Conservation (phyloP, 2,329 filamentous ascomycete genomes). For the Xylaria sp. region DNA sequence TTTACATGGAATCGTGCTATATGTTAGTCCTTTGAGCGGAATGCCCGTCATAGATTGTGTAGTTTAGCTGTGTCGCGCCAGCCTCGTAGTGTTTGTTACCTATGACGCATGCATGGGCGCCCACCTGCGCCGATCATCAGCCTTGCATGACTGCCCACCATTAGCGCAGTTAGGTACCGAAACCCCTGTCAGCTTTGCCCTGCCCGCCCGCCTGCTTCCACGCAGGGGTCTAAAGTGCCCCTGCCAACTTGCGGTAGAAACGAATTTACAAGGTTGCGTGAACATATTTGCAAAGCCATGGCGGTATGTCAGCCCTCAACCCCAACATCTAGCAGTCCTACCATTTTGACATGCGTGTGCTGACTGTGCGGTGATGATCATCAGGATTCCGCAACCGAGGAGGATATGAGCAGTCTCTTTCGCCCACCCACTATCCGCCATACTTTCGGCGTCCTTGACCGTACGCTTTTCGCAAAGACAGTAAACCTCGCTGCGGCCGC, state of each 20-base stretch:
- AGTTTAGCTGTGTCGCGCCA: slow-evolving; percentile 13
- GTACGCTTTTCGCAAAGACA: slow-evolving; percentile 78
- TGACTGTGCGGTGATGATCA: slow-evolving; percentile 10
- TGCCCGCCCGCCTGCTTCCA: neutral
- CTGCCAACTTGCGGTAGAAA: neutral
- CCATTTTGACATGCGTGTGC: neutral
- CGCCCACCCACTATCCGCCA: slow-evolving; percentile 72
- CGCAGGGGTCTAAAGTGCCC: slow-evolving; percentile 6
- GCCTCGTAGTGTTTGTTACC: slow-evolving; percentile 23
- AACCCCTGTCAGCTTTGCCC: slow-evolving; percentile 20
- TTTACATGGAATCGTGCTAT: no score
- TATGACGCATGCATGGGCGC: slow-evolving; percentile 36
- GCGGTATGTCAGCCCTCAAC: slow-evolving; percentile 27
- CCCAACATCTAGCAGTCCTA: neutral
- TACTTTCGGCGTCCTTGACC: slow-evolving; percentile 67
- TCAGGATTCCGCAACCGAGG: slow-evolving; percentile 36
- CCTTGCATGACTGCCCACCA: no score
- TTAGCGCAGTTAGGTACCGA: neutral
- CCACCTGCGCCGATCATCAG: no score
- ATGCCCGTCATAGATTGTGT: neutral
- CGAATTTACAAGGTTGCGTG: slow-evolving; percentile 9
- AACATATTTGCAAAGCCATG: slow-evolving; percentile 29
- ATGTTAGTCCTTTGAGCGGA: neutral
- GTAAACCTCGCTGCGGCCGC: slow-evolving; percentile 79
- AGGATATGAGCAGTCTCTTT: slow-evolving; percentile 64